Conservation (phyloP, 1,284 basidiomycete genomes). For the Abortiporus biennis region DNA sequence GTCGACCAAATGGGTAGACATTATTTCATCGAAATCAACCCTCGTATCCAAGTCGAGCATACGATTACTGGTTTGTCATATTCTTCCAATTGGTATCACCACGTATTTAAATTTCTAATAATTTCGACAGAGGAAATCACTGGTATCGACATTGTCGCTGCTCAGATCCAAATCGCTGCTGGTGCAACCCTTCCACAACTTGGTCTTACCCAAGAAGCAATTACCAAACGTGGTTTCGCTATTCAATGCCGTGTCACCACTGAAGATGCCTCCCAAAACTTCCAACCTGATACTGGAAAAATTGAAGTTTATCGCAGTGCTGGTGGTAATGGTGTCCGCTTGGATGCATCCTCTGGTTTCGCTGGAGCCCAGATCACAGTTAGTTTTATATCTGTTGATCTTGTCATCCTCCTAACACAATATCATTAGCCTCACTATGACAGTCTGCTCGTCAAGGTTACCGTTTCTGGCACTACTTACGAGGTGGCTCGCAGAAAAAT, state of each 20-base stretch:
- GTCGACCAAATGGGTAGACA: conserved; percentile 94
- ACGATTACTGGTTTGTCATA: conserved; percentile 79
- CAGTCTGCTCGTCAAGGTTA: conserved; percentile 95
- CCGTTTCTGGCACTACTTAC: conserved; percentile 95
- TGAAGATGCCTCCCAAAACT: conserved; percentile 87
- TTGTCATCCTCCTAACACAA: not conserved
- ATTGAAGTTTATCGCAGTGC: conserved; percentile 99
- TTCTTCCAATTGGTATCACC: conserved; percentile 8
- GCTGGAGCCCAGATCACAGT: conserved; percentile 99
- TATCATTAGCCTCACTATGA: conserved; percentile 88
- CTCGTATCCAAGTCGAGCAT: conserved; percentile 98
- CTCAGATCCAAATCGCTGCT: conserved; percentile 97
- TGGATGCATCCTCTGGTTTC: conserved; percentile 97
- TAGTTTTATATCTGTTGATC: conserved; percentile 19
- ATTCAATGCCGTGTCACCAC: conserved; percentile 99
- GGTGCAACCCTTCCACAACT: conserved; percentile 95
- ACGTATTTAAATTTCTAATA: conserved; percentile 9
- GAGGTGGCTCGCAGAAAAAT: conserved; percentile 99
- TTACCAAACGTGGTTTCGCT: conserved; percentile 94
- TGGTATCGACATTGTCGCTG: conserved; percentile 97
- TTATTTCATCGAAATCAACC: conserved; percentile 99
- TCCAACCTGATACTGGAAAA: conserved; percentile 99
- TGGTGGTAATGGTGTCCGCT: conserved; percentile 96
- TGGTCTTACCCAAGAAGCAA: conserved; percentile 94
- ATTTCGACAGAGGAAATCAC: conserved; percentile 85